Base-by-base conservation (phyloP, 345 rosid species). In the Moricandia arvensis region DNA sequence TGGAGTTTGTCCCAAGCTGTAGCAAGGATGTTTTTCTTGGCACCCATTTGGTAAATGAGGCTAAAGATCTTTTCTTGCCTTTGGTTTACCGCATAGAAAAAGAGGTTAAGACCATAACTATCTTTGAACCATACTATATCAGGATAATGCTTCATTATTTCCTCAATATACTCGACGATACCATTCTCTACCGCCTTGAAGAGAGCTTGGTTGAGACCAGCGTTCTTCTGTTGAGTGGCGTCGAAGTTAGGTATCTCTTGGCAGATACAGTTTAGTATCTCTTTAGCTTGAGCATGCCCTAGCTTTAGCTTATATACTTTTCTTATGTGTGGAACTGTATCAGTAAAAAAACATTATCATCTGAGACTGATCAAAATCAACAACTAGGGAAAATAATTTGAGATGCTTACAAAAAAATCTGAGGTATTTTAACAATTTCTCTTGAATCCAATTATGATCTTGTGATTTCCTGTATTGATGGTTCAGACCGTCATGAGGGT, bases 51-150 rank as follows among this genome's bases (percentile, higher is more conserved):
- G 75, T 88, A 86, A 16, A 90, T 80, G 35, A 90, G 90, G 74
- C 82, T 87, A 74, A 88, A 90, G 41, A 90, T 85, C 74, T 87
- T 90, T 65, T 90, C 96, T 58, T 87, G 96, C 57, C 96, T 82
- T 17, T 88, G 89, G 7, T 75, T 70, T 0, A 87, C 78, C 35
- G 96, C 96, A 13, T 79, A 82, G 27, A 80, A 74, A 57, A 90
- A 88, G 54, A 90, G 84, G 49, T 84, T 84, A 21, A 87, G 80
- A 0, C 83, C 51, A 8, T 15, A 24, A 0, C 80, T 83, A 59
- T 86, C 89, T 59, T 74, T 81, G 29, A 77, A 80, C 96, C 96
- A 88, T 18, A 87, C 59, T 0, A 85, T 72, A 21, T 86, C 88
- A 21, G 93, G 93, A 75, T 83, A 81, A 17, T 86, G 80, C 27